Evolutionary conservation across 1,139 yeast species (phyloP), one percentile per base, ranked within the genome.

Genomic region (Debaryomyces udenii): DNA sequence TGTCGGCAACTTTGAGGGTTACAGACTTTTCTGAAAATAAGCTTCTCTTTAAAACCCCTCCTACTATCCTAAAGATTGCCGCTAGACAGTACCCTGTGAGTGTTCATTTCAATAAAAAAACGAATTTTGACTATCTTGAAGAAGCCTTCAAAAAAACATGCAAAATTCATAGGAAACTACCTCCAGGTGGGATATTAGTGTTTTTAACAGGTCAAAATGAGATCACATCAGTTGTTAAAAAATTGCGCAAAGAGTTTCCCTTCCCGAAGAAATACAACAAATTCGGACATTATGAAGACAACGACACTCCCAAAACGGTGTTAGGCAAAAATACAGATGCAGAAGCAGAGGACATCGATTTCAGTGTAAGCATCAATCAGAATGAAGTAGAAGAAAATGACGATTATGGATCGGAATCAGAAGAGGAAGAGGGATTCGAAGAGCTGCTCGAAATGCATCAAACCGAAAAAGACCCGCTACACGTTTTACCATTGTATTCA

Each of bases 1-100:
- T 94, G 99, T 90, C 98, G 30, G 99, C 99, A 11, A 94, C 99
- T 0, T 74, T 94, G 42, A 75, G 99, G 54, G 98, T 94, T 0
- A 67, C 93, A 10, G 99, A 94, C 59, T 94, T 94, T 57, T 81
- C 96, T 36, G 96, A 90, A 52, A 94, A 94, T 60, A 61, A 66
- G 14, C 64, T 74, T 1, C 67, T 94, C 30, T 94, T 94, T 59
- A 64, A 75, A n/a, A 57, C 56, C 0, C 86, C 96, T 1, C 99
- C 99, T 1, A 99, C 99, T 2, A 80, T 94, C 24, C 68, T 94
- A 34, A 84, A 86, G 50, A 90, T 94, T n/a, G 91, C 86, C 41
- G 96, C 99, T 0, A 80, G 99, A 61, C 99, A 93, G 58, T 90
- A 78, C 57, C 97, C 99, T 0, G 99, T 94, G 0, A 82, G 96